Conservation (phyloP, 2,329 filamentous ascomycete genomes). For the Aureobasidium sp. region DNA sequence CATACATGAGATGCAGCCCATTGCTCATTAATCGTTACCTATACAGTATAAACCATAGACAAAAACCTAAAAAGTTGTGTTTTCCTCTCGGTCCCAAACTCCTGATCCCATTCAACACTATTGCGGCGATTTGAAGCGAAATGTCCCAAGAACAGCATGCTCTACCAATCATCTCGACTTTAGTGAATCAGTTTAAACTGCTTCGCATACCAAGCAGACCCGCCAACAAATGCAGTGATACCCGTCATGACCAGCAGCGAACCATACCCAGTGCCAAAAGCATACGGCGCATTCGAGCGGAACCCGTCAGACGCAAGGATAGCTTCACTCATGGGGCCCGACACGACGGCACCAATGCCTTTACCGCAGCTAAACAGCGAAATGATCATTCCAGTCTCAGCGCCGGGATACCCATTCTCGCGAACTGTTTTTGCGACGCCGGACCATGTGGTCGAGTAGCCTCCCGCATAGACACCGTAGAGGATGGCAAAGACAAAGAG, state of each 20-base stretch:
- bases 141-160: too few relatives aligned
- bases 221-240: conserved; percentile 31
- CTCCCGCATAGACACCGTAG: conserved; percentile 38
- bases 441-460: conserved; percentile 32
- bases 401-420: conserved; percentile 18
- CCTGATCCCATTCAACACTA: background rate
- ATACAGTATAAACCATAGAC: background rate
- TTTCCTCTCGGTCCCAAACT: background rate
- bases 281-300: conserved; percentile 31
- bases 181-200: conserved; percentile 18
- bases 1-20: background rate
- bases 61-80: background rate
- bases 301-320: conserved; percentile 33
- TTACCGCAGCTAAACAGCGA: conserved; percentile 43
- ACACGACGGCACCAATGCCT: conserved; percentile 46
- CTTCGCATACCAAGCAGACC: conserved; percentile 21
- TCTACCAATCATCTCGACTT: background rate
- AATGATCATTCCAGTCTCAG: conserved; percentile 45
- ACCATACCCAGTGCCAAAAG: conserved; percentile 39
- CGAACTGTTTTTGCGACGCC: conserved; percentile 23
- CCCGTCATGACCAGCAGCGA: conserved; percentile 38
- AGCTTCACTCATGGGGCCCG: conserved; percentile 46
- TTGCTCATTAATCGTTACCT: background rate
- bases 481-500: conserved; percentile 38
- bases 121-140: background rate